Percentiles rank a stretch among this genome's conserved stretches.
phyloP scores from a whole-genome alignment of 257 asterid species.

The Euphrasia confusa region DNA sequence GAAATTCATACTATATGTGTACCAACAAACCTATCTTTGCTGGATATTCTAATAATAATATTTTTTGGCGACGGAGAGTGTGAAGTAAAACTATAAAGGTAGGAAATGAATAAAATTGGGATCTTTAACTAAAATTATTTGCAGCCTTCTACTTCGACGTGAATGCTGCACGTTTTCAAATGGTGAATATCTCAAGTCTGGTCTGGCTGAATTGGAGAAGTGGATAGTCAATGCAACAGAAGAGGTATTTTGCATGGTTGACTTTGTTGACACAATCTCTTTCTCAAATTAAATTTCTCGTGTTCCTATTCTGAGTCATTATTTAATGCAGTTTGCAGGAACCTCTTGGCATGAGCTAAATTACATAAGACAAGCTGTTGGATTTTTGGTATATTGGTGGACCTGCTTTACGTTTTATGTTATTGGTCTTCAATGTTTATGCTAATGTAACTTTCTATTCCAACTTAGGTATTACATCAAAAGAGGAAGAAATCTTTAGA shows the following conservation, averaged over 20 bases:
- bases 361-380: constrained; percentile 97
- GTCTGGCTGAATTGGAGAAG: constrained; percentile 92
- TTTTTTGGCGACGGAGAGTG: no score
- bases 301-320: no score
- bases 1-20: no score
- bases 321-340: no score
- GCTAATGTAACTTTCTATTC: constrained; percentile 16
- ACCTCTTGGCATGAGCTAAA: constrained; percentile 45
- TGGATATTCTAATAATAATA: no score
- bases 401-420: constrained; percentile 8
- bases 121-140: constrained; percentile 18
- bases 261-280: neutral
- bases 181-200: constrained; percentile 97
- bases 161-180: constrained; percentile 96
- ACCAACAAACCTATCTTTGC: no score
- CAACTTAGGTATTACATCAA: constrained; percentile 84
- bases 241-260: constrained; percentile 50
- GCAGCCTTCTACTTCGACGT: constrained; percentile 91
- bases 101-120: no score
- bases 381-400: constrained; percentile 66
- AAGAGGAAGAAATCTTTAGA: constrained; percentile 89
- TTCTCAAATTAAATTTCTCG: no score
- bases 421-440: constrained; percentile 9
- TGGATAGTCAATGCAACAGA: constrained; percentile 88
- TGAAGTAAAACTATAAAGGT: no score